Conservation (phyloP, 192 early-diverging fungal genomes). For the Coemansia sp. region DNA sequence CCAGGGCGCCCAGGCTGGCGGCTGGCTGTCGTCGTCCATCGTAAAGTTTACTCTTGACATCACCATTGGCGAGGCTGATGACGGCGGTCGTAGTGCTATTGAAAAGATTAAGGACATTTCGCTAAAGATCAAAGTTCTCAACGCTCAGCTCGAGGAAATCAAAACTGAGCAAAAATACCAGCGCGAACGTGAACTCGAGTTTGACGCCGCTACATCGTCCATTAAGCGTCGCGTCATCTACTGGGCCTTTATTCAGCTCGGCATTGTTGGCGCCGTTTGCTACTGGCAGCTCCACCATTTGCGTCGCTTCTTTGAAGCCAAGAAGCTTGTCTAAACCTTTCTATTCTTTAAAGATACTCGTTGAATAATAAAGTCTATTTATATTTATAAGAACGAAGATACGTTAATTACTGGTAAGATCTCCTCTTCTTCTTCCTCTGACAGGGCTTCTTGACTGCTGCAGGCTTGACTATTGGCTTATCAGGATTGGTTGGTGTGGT, state of each 20-base stretch:
- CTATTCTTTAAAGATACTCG: neutral
- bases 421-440: conserved; percentile 2
- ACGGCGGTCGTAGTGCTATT: conserved; percentile 54
- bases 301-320: conserved; percentile 85
- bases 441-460: neutral
- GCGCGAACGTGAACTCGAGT: conserved; percentile 89
- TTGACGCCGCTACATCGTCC: conserved; percentile 82
- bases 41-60: conserved; percentile 65
- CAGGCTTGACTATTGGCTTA: too few species aligned
- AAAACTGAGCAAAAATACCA: conserved; percentile 89
- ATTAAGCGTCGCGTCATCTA: conserved; percentile 84
- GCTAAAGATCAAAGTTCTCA: conserved; percentile 81
- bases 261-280: conserved; percentile 74
- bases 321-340: conserved; percentile 77
- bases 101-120: conserved; percentile 68
- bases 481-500: too few species aligned
- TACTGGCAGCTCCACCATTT: conserved; percentile 90
- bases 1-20: conserved; percentile 55
- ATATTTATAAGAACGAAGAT: neutral
- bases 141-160: conserved; percentile 79
- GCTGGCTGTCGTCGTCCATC: conserved; percentile 71
- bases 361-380: neutral
- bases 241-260: conserved; percentile 88
- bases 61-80: conserved; percentile 67
- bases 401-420: neutral